Percentiles rank a stretch among this genome's conserved stretches.
These are phyloP conservation scores for Plasmodium malariae DNA, from an alignment of 169 alveolate species.

Conservation along the genomic window DNA sequence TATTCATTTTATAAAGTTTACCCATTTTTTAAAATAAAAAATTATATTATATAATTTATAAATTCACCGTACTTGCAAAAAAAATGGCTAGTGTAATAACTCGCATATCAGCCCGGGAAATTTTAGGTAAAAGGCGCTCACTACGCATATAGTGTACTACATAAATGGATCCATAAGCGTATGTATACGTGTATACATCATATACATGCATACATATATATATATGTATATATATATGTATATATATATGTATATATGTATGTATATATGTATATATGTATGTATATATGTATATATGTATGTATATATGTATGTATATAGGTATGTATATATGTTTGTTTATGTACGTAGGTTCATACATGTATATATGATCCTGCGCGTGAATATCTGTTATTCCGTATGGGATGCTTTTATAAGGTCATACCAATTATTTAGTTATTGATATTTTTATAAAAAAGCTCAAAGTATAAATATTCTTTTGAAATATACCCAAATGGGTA, in stretches of 20 bases:
- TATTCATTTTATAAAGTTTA: background rate
- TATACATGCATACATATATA: background rate
- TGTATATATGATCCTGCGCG: too few species aligned
- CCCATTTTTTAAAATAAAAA: background rate
- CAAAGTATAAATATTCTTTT: too few species aligned
- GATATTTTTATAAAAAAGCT: too few species aligned
- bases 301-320: background rate
- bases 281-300: background rate
- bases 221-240: background rate
- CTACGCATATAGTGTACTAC: background rate
- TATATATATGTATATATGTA: background rate
- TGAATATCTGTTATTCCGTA: too few species aligned
- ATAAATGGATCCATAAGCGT: background rate
- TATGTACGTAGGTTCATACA: background rate
- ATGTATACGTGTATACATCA: background rate
- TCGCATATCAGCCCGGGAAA: conserved; percentile 73
- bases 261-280: background rate
- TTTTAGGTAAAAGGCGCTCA: conserved; percentile 38
- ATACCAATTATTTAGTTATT: too few species aligned
- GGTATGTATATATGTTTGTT: background rate
- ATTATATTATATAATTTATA: background rate
- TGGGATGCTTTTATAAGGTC: too few species aligned
- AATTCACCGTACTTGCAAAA: background rate
- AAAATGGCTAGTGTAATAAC: conserved; percentile 74
- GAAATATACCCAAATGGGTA: too few species aligned